Conservation (phyloP, 306 rosid species). For the Quercus dentata region DNA sequence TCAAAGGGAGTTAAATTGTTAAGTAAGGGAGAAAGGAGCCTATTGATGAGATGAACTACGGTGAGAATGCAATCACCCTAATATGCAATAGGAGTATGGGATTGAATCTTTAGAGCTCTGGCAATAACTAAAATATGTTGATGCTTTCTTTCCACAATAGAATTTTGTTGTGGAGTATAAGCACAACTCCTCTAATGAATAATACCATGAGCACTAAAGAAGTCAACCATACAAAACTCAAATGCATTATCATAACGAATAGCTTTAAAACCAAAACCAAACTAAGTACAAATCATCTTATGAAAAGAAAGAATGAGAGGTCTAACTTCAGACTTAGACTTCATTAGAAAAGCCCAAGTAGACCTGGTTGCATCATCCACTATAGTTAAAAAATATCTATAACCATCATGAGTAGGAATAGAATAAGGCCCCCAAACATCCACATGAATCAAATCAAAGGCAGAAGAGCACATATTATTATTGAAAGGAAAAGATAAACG, state of each 20-base stretch:
- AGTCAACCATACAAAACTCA: background rate
- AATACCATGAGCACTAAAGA: background rate
- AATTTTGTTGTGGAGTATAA: background rate
- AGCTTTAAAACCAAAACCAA: background rate
- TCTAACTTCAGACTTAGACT: background rate
- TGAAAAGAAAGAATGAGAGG: background rate
- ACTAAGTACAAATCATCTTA: background rate
- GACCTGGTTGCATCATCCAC: background rate
- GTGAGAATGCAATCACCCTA: no score
- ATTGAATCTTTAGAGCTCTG: background rate
- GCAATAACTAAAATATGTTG: background rate
- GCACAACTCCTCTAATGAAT: background rate
- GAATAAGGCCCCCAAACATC: background rate
- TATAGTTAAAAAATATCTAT: background rate
- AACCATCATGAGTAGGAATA: background rate
- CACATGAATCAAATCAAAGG: background rate
- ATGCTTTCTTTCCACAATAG: background rate
- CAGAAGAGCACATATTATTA: background rate
- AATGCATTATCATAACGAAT: background rate
- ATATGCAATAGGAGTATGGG: background rate
- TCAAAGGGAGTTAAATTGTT: background rate
- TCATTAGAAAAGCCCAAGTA: background rate
- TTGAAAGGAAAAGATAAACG: background rate
- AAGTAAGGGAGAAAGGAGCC: background rate
- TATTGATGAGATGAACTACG: background rate